phyloP scores from a whole-genome alignment of 2,329 filamentous ascomycete species.

The Neodidymelliopsis sp. region DNA sequence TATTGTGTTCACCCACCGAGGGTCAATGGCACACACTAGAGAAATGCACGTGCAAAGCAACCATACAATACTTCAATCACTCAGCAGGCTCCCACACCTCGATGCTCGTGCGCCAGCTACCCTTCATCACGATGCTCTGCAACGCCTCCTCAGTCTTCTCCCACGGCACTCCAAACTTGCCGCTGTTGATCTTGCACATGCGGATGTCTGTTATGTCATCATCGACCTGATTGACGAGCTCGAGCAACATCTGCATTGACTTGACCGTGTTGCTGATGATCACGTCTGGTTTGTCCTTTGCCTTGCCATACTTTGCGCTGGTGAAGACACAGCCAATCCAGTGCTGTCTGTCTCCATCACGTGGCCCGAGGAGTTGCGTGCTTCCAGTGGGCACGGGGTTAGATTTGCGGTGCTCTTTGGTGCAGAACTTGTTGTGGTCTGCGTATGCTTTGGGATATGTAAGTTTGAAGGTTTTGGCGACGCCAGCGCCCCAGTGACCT shows the following conservation, averaged over 20 bases:
- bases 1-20: too few species aligned
- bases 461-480: constrained; percentile 60
- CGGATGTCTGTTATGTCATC: constrained; percentile 44
- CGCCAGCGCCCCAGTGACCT: constrained; percentile 66
- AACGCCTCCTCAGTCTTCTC: constrained; percentile 56
- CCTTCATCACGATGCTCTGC: constrained; percentile 30
- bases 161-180: constrained; percentile 65
- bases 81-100: constrained; percentile 36
- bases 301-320: constrained; percentile 57
- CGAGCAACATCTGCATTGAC: constrained; percentile 59
- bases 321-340: constrained; percentile 69
- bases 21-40: too few species aligned
- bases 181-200: constrained; percentile 66
- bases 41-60: neutral
- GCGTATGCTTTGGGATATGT: constrained; percentile 61
- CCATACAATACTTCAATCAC: neutral
- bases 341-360: constrained; percentile 50
- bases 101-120: constrained; percentile 29
- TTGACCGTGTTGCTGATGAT: constrained; percentile 60
- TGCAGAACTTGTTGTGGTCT: constrained; percentile 59
- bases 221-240: constrained; percentile 48
- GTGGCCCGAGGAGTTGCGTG: constrained; percentile 62
- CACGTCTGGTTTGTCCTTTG: constrained; percentile 49
- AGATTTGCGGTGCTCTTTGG: constrained; percentile 26
- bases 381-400: constrained; percentile 53